Evolutionary conservation across 1,139 yeast species (phyloP), one percentile per base, ranked within the genome.

Genomic region (Saccharomyces hybrid): DNA sequence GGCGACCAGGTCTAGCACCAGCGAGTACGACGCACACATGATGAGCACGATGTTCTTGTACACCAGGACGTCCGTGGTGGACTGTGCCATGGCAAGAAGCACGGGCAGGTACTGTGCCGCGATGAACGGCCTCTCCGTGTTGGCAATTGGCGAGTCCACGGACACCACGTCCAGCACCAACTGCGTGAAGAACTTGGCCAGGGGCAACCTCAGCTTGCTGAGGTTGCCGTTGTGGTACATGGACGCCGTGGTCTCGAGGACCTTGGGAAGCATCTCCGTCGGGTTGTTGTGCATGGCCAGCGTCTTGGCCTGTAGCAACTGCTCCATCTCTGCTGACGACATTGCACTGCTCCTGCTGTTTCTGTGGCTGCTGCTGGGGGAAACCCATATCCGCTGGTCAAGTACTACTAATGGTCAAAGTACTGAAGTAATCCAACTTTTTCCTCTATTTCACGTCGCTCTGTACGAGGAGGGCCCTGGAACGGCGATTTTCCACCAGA

Each of bases 191-290:
- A 68, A 64, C 41, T 61, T 58, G 6, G 65, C 59, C 30, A 68
- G 51, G 31, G 58, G 61, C 25, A 53, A 41, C 71, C 50, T 68
- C 74, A 34, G 73, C 69, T 41, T 38, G 44, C 72, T 67, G 64
- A 78, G 75, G 47, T 79, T 72, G 52, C 78, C 79, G 54, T 71
- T 76, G 77, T 69, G 14, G 32, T 66, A 69, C 56, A 81, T 74
- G 53, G 77, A 75, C 52, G 79, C 72, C 42, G 83, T 77, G 47
- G 81, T 82, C 50, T 79, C 74, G 48, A 81, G 69, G 20, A 82
- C 83, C 57, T 78, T 81, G 3, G 84, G 79, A 57, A 80, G 76
- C 54, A 77, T 71, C 42, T 74, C 71, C 28, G 60, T 64, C 1
- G 77, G 75, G 58, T 61, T 65, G 48, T 74, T 76, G 30, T 76